Base-by-base conservation (phyloP, 2,329 filamentous ascomycete genomes). In the Polychaeton citri region DNA sequence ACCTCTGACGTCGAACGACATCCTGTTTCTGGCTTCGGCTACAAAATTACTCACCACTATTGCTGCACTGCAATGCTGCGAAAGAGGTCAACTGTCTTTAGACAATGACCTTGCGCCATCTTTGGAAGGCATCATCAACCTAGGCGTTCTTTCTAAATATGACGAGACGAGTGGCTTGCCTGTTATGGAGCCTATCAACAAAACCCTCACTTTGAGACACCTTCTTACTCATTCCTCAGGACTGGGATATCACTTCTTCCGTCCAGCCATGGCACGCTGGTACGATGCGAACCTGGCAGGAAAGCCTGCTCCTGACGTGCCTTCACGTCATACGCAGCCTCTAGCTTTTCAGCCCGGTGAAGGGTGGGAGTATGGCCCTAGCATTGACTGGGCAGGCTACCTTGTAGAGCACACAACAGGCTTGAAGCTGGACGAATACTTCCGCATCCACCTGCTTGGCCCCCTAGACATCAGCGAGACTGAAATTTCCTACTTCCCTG, bases 151-250 rank as follows among this genome's bases (percentile, higher is more conserved):
- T 3, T 62, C 55, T 0, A 65, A 63, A 2, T 71, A 66, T 39
- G 52, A 60, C 8, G 59, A 62, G 0, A n/a, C n/a, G n/a, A 51
- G 62, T 2, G 63, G 55, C 13, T 46, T 54, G 34, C 52, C 58
- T 1, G 45, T 54, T 10, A 31, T 55, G 1, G 45, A 38, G 15
- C 42, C 51, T 15, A 46, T 51, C 21, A 55, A 62, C 30, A 52
- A 53, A 2, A 55, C 62, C 0, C 64, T 75, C 33, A 74, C 68
- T 1, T 58, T 72, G 0, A 48, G 50, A 24, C 64, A 66, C 50
- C 57, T 75, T 1, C 60, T 75, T n/a, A 62, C 65, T 0, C 71
- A 74, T 41, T 68, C 61, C 20, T 61, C 68, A 1, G 71, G 72
- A 2, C 42, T 59, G 0, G 48, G 48, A 3, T 74, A 73, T 45